Conservation (phyloP, 2,329 filamentous ascomycete genomes). For the Pestalotiopsis sp. region DNA sequence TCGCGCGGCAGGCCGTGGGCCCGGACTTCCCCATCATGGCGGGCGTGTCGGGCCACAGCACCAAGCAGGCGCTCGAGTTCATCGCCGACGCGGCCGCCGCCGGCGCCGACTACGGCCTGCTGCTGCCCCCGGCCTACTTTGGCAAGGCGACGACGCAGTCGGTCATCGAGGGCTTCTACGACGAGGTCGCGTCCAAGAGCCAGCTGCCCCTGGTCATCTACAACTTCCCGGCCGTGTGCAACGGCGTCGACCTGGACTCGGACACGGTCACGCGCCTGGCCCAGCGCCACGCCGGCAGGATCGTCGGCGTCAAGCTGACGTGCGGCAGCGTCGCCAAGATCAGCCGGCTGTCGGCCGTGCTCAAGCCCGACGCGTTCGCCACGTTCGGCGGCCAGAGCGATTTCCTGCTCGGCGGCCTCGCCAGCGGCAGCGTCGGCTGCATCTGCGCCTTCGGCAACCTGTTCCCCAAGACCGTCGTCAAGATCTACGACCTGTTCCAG, state of each 20-base stretch:
- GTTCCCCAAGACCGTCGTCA: slow-evolving; percentile 57
- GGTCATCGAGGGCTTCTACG: slow-evolving; percentile 63
- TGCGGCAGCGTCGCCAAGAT: slow-evolving; percentile 66
- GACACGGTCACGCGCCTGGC: slow-evolving; percentile 60
- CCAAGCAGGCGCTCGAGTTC: slow-evolving; percentile 63
- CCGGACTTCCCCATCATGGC: slow-evolving; percentile 61
- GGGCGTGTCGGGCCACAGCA: slow-evolving; percentile 66
- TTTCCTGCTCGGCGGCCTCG: slow-evolving; percentile 65
- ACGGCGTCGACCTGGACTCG: slow-evolving; percentile 69
- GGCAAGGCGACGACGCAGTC: slow-evolving; percentile 60
- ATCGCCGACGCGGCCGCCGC: slow-evolving; percentile 60
- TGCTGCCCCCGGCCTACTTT: slow-evolving; percentile 67
- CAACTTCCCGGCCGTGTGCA: slow-evolving; percentile 71
- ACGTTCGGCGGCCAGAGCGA: slow-evolving; percentile 75
- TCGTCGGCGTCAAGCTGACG: slow-evolving; percentile 68
- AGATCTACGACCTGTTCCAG: slow-evolving; percentile 64
- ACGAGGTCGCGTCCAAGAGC: slow-evolving; percentile 53
- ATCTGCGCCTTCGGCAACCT: slow-evolving; percentile 67
- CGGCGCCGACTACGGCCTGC: slow-evolving; percentile 63
- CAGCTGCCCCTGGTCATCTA: slow-evolving; percentile 65
- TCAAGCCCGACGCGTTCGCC: slow-evolving; percentile 61
- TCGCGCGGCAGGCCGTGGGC: slow-evolving; percentile 56
- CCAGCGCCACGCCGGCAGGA: slow-evolving; percentile 47
- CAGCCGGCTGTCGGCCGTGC: slow-evolving; percentile 52
- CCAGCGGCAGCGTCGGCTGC: slow-evolving; percentile 60